These are phyloP conservation scores for Verticillium dahliae DNA, from an alignment of 2,329 filamentous ascomycete species.

Conservation along the genomic window DNA sequence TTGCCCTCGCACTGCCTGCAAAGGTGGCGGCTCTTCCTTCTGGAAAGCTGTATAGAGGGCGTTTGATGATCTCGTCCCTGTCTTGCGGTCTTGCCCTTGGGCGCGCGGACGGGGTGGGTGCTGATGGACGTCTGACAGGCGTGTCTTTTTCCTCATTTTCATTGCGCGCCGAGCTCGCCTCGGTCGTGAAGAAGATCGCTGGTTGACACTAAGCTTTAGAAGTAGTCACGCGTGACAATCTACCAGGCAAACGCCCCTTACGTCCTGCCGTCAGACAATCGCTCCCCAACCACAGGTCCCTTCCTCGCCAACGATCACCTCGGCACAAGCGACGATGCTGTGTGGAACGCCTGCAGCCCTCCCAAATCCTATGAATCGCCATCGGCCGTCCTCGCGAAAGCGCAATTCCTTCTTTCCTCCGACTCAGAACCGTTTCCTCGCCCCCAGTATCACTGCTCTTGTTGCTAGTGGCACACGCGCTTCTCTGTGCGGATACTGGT, in stretches of 20 bases:
- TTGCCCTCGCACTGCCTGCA: no score
- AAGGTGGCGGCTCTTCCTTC: constrained; percentile 21
- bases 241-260: no score
- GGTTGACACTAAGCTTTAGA: no score
- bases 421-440: not conserved
- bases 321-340: no score
- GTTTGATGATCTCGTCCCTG: constrained; percentile 91
- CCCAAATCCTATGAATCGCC: no score
- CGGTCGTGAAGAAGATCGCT: constrained; percentile 41
- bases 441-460: not conserved
- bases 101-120: constrained; percentile 72
- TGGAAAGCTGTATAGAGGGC: constrained; percentile 66
- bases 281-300: no score
- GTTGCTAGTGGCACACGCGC: not conserved
- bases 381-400: not conserved
- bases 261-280: no score
- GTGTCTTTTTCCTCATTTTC: constrained; percentile 47
- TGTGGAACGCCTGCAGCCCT: no score
- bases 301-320: no score
- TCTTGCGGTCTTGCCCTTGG: constrained; percentile 66
- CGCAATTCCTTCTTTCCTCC: not conserved
- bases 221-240: no score
- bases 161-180: constrained; percentile 40
- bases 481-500: not conserved
- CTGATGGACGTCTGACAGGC: constrained; percentile 87